Conservation (phyloP, 768 basidiomycete species). For the Jaapia argillacea region DNA sequence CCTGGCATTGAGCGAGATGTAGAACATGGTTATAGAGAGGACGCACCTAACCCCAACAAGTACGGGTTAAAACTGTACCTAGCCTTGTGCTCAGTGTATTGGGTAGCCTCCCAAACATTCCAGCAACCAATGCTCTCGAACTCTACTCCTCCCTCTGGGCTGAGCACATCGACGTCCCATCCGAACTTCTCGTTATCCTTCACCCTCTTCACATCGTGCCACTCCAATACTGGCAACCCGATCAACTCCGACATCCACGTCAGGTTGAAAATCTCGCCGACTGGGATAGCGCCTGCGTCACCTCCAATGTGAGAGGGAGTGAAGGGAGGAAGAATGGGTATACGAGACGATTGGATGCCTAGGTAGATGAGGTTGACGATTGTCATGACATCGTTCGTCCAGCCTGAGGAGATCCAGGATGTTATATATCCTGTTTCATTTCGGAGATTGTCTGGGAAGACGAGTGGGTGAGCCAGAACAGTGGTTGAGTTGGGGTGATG, state of each 20-base stretch:
- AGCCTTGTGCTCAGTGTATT: slow-evolving; percentile 16
- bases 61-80: slow-evolving; percentile 16
- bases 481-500: too few relatives aligned
- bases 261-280: slow-evolving; percentile 34
- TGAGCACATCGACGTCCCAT: too few relatives aligned
- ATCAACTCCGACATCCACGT: slow-evolving; percentile 24
- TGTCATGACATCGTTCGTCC: slow-evolving; percentile 46
- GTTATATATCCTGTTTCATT: slow-evolving; percentile 56
- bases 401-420: slow-evolving; percentile 70
- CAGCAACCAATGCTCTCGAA: slow-evolving; percentile 32
- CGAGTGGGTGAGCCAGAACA: too few relatives aligned
- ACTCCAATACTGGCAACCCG: slow-evolving; percentile 28
- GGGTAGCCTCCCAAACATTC: slow-evolving; percentile 29
- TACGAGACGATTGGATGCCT: slow-evolving; percentile 25
- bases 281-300: slow-evolving; percentile 21
- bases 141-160: slow-evolving; percentile 22
- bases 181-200: slow-evolving; percentile 12
- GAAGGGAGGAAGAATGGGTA: slow-evolving; percentile 30
- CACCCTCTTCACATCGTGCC: slow-evolving; percentile 30
- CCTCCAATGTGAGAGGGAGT: slow-evolving; percentile 28
- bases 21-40: neutral
- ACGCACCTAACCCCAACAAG: slow-evolving; percentile 21
- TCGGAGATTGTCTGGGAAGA: slow-evolving; percentile 41
- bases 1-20: neutral
- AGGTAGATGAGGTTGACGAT: slow-evolving; percentile 38